phyloP scores from a whole-genome alignment of 1,284 basidiomycete species.

The Trichosporon asahii region DNA sequence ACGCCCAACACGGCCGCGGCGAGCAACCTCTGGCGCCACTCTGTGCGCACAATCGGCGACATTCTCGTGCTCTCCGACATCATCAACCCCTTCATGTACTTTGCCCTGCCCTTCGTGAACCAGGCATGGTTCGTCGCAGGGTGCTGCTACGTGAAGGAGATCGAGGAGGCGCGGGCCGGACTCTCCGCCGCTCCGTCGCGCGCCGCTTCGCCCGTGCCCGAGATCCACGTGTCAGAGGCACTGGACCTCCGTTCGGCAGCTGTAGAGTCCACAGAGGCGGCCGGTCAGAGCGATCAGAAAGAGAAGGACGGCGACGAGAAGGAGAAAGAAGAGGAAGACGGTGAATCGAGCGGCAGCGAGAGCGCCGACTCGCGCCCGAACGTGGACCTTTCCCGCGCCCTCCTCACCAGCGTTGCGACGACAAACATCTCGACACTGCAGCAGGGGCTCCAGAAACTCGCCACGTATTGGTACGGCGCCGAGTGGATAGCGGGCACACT shows the following conservation, averaged over 20 bases:
- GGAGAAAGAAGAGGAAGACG: neutral
- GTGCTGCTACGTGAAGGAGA: constrained; percentile 32
- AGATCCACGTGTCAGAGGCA: neutral
- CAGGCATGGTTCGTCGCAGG: constrained; percentile 33
- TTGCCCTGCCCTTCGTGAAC: constrained; percentile 28
- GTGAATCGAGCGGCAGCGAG: neutral
- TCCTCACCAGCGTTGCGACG: constrained; percentile 25
- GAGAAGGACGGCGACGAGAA: too few species aligned
- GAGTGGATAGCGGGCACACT: constrained; percentile 29
- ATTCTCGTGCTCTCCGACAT: constrained; percentile 31
- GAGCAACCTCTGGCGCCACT: constrained; percentile 27
- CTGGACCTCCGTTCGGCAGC: too few species aligned
- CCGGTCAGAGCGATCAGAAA: too few species aligned
- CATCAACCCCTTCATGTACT: constrained; percentile 26
- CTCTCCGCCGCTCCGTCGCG: neutral
- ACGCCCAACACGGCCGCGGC: constrained; percentile 19
- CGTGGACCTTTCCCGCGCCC: constrained; percentile 21
- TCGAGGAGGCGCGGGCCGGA: neutral
- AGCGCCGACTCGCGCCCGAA: neutral
- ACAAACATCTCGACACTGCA: constrained; percentile 28
- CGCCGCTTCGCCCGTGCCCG: neutral
- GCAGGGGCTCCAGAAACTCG: constrained; percentile 26
- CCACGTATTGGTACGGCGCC: constrained; percentile 28
- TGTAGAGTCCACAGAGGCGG: too few species aligned
- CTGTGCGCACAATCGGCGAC: constrained; percentile 31